These are phyloP conservation scores for Erythrophleum ivorense DNA, from an alignment of 331 rosid genomes.

Conservation along the genomic window DNA sequence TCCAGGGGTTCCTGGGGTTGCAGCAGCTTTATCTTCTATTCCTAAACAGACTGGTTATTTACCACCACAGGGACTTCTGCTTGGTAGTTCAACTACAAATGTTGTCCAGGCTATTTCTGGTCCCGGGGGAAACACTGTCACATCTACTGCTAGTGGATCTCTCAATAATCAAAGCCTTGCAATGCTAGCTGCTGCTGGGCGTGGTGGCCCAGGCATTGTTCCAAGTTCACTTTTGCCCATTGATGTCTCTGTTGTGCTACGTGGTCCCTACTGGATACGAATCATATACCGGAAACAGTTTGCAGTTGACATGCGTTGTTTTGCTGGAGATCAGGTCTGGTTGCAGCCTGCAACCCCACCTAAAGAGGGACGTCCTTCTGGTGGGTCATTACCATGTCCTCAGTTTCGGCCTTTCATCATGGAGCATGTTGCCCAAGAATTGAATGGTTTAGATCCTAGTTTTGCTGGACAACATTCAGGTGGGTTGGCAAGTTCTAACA, in stretches of 20 bases:
- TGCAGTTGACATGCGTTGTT: slow-evolving; percentile 99
- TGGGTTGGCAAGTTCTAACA: slow-evolving; percentile 68
- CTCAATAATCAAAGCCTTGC: slow-evolving; percentile 73
- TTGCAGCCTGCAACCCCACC: slow-evolving; percentile 99
- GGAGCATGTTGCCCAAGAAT: slow-evolving; percentile 99
- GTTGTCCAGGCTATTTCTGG: slow-evolving; percentile 62
- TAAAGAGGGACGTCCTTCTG: slow-evolving; percentile 80
- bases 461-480: slow-evolving; percentile 77
- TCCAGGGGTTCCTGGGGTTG: slow-evolving; percentile 73
- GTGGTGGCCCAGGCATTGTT: slow-evolving; percentile 98
- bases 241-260: slow-evolving; percentile 98
- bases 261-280: slow-evolving; percentile 98
- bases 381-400: slow-evolving; percentile 98
- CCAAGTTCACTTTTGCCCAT: slow-evolving; percentile 98
- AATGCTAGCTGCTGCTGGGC: slow-evolving; percentile 90
- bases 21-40: slow-evolving; percentile 73
- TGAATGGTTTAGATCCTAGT: slow-evolving; percentile 91
- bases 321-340: slow-evolving; percentile 99
- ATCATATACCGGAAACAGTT: slow-evolving; percentile 92
- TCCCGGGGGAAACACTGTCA: slow-evolving; percentile 55
- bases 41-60: slow-evolving; percentile 79
- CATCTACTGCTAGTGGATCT: slow-evolving; percentile 58
- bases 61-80: slow-evolving; percentile 73
- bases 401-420: slow-evolving; percentile 98
- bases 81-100: slow-evolving; percentile 60